These are phyloP conservation scores for Coniferiporia weirii DNA, from an alignment of 1,284 basidiomycete genomes.

Conservation along the genomic window DNA sequence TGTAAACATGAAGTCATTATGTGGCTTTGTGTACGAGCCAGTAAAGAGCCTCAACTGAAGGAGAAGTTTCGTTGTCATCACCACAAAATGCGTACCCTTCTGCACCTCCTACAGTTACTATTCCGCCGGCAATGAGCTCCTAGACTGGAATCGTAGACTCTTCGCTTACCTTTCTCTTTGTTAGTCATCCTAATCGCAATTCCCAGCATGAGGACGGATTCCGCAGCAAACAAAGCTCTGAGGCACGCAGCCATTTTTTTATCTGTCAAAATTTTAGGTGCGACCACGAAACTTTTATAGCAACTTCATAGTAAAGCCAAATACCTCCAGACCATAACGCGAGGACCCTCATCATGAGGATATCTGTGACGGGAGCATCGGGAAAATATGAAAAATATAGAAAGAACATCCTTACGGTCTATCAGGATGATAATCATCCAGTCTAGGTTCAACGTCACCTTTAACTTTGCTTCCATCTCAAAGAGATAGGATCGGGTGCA, in stretches of 20 bases:
- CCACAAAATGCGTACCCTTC: background rate
- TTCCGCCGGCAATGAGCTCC: background rate
- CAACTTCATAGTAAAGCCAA: background rate
- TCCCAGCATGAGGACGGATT: background rate
- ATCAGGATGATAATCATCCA: slow-evolving; percentile 4
- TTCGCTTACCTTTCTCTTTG: background rate
- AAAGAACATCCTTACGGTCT: background rate
- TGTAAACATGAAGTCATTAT: no score
- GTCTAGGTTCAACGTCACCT: background rate
- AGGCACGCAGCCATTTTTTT: background rate
- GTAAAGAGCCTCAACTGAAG: background rate
- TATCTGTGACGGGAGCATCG: background rate
- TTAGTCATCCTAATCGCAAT: background rate
- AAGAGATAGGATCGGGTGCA: background rate
- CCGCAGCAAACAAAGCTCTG: background rate
- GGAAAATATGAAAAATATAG: no score
- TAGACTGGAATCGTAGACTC: background rate
- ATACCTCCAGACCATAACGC: background rate
- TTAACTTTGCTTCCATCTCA: background rate
- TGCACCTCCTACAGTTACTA: background rate
- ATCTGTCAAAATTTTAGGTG: background rate
- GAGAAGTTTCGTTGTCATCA: background rate
- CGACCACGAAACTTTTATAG: background rate
- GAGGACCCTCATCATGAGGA: slow-evolving; percentile 5
- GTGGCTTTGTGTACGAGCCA: background rate